Percentiles rank a stretch among this genome's conserved stretches.
These are phyloP conservation scores for Gamsiella multidivaricata DNA, from an alignment of 192 early-diverging fungal species.

Conservation along the genomic window DNA sequence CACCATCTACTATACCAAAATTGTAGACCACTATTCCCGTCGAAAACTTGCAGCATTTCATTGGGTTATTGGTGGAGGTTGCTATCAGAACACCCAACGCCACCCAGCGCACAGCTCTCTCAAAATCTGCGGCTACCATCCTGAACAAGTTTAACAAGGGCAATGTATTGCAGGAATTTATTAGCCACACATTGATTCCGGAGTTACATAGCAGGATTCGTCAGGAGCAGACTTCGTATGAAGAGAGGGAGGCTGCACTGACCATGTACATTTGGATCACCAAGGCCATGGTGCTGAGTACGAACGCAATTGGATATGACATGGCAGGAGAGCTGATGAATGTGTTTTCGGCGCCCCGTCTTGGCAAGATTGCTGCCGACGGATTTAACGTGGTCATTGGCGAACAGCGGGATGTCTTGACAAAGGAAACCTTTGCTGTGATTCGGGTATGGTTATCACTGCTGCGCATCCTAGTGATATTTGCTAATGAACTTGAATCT, in stretches of 20 bases:
- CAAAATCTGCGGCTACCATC: constrained; percentile 69
- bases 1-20: neutral
- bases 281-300: constrained; percentile 72
- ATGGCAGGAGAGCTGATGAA: constrained; percentile 65
- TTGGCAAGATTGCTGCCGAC: constrained; percentile 67
- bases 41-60: constrained; percentile 55
- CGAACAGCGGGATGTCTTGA: constrained; percentile 76
- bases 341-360: constrained; percentile 55
- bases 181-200: constrained; percentile 26
- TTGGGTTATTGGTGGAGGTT: constrained; percentile 53
- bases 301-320: constrained; percentile 63
- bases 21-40: constrained; percentile 64
- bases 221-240: constrained; percentile 32
- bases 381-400: constrained; percentile 81
- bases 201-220: constrained; percentile 29
- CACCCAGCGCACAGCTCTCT: constrained; percentile 61
- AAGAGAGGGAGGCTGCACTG: constrained; percentile 32
- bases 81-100: constrained; percentile 55
- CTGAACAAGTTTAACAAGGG: constrained; percentile 72
- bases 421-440: constrained; percentile 73
- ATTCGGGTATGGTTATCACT: constrained; percentile 59
- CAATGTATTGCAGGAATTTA: constrained; percentile 46
- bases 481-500: neutral
- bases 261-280: constrained; percentile 63
- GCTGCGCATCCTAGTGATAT: neutral